phyloP scores from a whole-genome alignment of 768 basidiomycete species.

The Mycena albidolilacea region DNA sequence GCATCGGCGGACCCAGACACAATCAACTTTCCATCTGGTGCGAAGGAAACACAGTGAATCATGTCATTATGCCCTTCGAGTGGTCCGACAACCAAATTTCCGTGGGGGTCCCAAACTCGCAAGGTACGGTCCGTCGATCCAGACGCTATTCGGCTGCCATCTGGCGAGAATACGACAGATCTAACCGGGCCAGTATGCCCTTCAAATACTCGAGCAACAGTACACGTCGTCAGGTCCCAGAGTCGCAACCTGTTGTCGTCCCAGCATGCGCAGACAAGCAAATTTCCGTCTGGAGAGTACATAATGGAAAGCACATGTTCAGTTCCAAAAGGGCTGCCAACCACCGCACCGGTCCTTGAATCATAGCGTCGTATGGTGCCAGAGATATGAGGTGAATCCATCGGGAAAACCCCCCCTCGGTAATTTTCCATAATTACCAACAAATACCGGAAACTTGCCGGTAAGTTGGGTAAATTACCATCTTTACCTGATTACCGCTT shows the following conservation, averaged over 20 bases:
- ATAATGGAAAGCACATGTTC: background rate
- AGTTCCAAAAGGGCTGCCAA: background rate
- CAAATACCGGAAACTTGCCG: no score
- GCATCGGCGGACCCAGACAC: background rate
- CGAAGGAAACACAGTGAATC: background rate
- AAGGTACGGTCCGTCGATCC: background rate
- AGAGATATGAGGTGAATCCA: no score
- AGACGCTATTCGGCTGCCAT: background rate
- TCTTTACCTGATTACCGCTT: no score
- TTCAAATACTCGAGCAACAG: background rate
- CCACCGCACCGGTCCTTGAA: no score
- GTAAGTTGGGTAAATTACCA: no score
- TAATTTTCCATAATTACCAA: no score
- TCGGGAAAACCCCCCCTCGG: no score
- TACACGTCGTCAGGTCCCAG: background rate
- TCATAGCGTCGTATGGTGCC: no score
- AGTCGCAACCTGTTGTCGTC: background rate
- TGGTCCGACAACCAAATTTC: no score
- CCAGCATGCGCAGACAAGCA: background rate
- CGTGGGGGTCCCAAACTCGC: background rate
- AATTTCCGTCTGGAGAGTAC: background rate
- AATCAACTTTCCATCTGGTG: background rate
- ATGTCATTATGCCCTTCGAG: background rate
- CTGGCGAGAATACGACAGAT: background rate
- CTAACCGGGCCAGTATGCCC: background rate